phyloP scores from a whole-genome alignment of 192 early-diverging fungal genomes.

The Gigaspora rosea region DNA sequence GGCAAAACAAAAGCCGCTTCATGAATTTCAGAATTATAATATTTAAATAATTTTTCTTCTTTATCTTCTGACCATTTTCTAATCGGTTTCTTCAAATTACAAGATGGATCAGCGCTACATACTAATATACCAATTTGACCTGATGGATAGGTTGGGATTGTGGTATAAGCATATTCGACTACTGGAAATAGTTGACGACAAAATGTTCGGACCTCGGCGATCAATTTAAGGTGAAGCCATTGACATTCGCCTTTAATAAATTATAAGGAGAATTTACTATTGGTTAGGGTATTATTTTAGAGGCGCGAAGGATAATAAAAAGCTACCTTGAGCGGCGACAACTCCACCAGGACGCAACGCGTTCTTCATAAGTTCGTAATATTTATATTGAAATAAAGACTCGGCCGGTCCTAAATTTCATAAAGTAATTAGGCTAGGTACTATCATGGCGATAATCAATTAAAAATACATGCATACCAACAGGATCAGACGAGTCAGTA shows the following conservation, averaged over 20 bases:
- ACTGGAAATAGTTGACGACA: conserved; percentile 83
- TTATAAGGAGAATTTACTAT: neutral
- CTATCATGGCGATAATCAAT: no score
- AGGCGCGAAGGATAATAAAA: neutral
- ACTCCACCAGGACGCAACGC: conserved; percentile 89
- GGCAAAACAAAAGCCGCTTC: conserved; percentile 89
- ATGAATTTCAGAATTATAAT: conserved; percentile 96
- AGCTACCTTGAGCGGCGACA: conserved; percentile 90
- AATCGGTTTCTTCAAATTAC: conserved; percentile 75
- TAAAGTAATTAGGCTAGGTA: no score
- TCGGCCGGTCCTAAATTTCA: conserved; percentile 81
- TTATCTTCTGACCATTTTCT: conserved; percentile 75
- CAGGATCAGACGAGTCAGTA: conserved; percentile 98
- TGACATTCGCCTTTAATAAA: conserved; percentile 80
- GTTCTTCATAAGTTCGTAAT: conserved; percentile 92
- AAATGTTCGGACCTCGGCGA: conserved; percentile 85
- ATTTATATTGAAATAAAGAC: conserved; percentile 87
- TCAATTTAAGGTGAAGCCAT: conserved; percentile 94
- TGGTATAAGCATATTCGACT: conserved; percentile 92
- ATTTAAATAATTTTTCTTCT: conserved; percentile 81
- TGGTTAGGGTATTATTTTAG: neutral
- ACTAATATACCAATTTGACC: conserved; percentile 97
- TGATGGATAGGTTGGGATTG: conserved; percentile 96
- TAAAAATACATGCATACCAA: conserved; percentile 46
- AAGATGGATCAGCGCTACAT: conserved; percentile 80